Percentiles rank a stretch among this genome's conserved stretches.
These are phyloP conservation scores for Cercospora berteroae DNA, from an alignment of 2,329 filamentous ascomycete genomes.

Conservation along the genomic window DNA sequence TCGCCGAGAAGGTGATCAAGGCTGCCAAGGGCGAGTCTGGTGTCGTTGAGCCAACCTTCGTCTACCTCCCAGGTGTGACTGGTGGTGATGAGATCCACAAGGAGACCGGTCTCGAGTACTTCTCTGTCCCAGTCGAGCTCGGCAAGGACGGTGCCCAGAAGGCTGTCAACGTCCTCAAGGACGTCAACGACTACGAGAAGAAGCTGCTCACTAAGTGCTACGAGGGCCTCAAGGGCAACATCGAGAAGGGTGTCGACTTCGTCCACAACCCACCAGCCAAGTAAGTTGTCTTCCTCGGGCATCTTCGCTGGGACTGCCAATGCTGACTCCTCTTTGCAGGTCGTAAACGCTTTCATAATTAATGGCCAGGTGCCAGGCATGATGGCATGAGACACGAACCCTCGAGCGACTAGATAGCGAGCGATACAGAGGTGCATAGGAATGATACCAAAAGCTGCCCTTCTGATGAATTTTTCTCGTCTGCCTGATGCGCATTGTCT, in stretches of 20 bases:
- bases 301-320: background rate
- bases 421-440: constrained; percentile 19
- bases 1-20: constrained; percentile 91
- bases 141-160: constrained; percentile 80
- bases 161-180: constrained; percentile 73
- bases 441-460: constrained; percentile 18
- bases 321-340: background rate
- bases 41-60: constrained; percentile 89
- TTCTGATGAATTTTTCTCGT: background rate
- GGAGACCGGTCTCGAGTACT: constrained; percentile 82
- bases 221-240: constrained; percentile 84
- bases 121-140: constrained; percentile 93
- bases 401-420: constrained; percentile 13
- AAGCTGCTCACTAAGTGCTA: constrained; percentile 73
- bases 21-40: constrained; percentile 86
- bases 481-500: background rate
- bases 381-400: constrained; percentile 15
- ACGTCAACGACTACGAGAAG: constrained; percentile 84
- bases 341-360: background rate
- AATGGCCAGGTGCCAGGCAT: constrained; percentile 6
- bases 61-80: constrained; percentile 87
- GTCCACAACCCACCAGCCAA: constrained; percentile 83
- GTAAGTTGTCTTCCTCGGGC: constrained; percentile 47
- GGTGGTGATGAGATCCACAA: constrained; percentile 85
- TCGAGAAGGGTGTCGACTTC: constrained; percentile 89